phyloP scores from a whole-genome alignment of 257 asterid species.

The Solanum chmielewskii region DNA sequence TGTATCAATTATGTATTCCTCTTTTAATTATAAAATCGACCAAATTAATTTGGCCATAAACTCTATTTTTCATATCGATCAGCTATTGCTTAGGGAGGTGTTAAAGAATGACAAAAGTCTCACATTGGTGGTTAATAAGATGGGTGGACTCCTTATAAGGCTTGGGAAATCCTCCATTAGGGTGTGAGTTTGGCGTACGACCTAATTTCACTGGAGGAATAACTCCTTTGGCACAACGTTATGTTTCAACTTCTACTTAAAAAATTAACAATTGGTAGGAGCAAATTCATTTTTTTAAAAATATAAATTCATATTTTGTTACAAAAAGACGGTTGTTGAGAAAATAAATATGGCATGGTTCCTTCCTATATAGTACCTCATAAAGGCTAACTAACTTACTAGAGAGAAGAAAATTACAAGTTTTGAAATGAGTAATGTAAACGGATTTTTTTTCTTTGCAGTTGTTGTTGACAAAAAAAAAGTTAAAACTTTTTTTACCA shows the following conservation, averaged over 20 bases:
- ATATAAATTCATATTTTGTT: background rate
- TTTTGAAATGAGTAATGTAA: background rate
- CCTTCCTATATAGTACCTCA: background rate
- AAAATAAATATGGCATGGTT: background rate
- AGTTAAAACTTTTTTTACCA: no score
- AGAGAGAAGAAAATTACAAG: background rate
- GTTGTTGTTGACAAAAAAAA: background rate
- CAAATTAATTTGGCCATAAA: background rate
- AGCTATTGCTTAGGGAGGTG: background rate
- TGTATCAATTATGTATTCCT: background rate
- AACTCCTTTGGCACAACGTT: background rate
- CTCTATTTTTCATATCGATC: background rate
- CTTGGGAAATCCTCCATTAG: accelerated
- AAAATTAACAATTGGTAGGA: background rate
- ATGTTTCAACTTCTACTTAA: background rate
- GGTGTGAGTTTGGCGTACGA: no score
- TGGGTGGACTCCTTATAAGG: no score
- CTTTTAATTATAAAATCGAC: background rate
- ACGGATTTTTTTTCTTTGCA: background rate
- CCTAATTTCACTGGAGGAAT: no score
- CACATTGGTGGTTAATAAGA: no score
- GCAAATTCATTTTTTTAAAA: background rate
- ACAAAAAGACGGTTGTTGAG: background rate
- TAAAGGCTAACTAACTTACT: background rate
- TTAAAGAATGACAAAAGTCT: no score